Evolutionary conservation across 2,329 filamentous ascomycete genomes (phyloP).

Genomic region (Macrophomina phaseolina): DNA sequence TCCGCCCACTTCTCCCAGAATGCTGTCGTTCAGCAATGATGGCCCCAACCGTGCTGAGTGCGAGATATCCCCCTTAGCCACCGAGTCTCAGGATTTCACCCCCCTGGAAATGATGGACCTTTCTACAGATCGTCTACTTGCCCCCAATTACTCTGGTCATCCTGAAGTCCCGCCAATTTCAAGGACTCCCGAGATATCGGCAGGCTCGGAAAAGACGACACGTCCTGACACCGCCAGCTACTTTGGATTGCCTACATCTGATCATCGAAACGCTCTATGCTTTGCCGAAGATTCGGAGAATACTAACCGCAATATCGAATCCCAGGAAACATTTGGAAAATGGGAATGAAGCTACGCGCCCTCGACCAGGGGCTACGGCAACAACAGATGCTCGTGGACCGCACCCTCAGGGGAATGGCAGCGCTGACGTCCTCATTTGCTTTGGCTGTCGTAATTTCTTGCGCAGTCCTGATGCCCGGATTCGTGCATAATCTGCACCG

Average conservation of each 20-base stretch:
- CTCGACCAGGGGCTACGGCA: conserved; percentile 35
- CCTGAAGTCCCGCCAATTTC: not conserved
- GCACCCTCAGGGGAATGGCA: conserved; percentile 37
- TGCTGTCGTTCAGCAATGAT: too few relatives aligned
- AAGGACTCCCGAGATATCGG: not conserved
- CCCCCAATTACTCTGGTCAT: too few relatives aligned
- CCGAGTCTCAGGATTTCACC: too few relatives aligned
- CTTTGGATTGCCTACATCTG: not conserved
- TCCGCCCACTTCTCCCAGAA: too few relatives aligned
- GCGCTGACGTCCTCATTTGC: conserved; percentile 32
- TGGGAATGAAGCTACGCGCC: not conserved
- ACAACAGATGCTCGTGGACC: conserved; percentile 38
- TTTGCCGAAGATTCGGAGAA: not conserved
- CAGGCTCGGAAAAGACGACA: not conserved
- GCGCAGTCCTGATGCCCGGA: not conserved
- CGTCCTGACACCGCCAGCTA: not conserved
- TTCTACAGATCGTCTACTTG: not conserved
- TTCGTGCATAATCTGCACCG: not conserved
- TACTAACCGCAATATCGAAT: not conserved
- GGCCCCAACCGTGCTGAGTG: too few relatives aligned
- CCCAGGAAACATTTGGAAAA: not conserved
- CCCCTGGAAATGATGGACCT: not conserved
- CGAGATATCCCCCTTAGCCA: too few relatives aligned
- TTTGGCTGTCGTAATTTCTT: conserved; percentile 28
- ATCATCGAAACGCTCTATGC: not conserved